Percentiles rank a stretch among this genome's conserved stretches.
phyloP scores from a whole-genome alignment of 495 filamentous ascomycete genomes.

The Xylaria scruposa region DNA sequence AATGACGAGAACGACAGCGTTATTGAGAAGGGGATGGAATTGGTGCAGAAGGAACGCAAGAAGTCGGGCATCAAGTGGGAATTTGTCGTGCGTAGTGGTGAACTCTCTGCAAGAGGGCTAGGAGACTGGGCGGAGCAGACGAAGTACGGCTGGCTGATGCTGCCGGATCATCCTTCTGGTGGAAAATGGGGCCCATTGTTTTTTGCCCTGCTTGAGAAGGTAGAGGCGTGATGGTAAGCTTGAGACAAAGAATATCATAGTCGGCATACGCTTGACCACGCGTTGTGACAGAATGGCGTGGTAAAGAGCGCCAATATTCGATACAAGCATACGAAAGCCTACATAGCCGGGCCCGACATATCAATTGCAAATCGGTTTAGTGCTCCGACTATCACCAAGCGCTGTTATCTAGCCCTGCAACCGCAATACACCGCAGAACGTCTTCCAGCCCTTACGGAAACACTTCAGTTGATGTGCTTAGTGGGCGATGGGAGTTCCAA shows the following conservation, averaged over 20 bases:
- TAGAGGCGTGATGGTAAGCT: slow-evolving; percentile 2
- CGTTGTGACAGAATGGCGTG: neutral
- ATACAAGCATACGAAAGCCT: neutral
- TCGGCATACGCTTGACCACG: neutral
- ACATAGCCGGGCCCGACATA: neutral
- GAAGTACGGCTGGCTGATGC: slow-evolving; percentile 24
- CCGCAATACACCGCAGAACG: neutral
- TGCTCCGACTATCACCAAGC: neutral
- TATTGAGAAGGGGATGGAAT: slow-evolving; percentile 19
- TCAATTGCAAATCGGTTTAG: neutral
- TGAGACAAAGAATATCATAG: neutral
- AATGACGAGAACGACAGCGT: slow-evolving; percentile 27
- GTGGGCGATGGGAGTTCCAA: neutral
- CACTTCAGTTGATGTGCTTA: neutral
- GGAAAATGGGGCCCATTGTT: slow-evolving; percentile 29
- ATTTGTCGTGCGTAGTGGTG: slow-evolving; percentile 23
- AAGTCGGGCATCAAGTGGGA: slow-evolving; percentile 20
- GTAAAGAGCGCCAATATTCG: neutral
- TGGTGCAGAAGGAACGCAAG: slow-evolving; percentile 28
- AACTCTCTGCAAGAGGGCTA: slow-evolving; percentile 12
- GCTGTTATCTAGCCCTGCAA: neutral
- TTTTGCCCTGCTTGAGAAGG: slow-evolving; percentile 26
- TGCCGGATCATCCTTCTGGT: slow-evolving; percentile 23
- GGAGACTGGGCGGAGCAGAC: slow-evolving; percentile 25
- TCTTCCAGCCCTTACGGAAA: neutral